Base-by-base conservation (phyloP, 441 rosid genomes). In the Pelargonium fulgidum region DNA sequence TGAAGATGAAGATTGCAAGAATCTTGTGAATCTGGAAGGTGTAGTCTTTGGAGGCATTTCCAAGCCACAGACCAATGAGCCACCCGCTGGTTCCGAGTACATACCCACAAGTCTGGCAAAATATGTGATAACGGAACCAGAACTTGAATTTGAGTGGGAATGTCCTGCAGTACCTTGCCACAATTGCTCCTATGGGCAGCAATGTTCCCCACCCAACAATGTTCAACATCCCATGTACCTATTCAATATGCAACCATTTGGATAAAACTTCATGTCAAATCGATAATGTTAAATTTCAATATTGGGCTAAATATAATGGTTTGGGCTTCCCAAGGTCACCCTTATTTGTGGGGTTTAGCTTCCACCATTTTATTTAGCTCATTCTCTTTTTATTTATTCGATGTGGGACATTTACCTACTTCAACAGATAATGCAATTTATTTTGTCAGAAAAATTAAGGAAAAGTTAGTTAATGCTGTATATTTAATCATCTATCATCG, bases 181-280 rank as follows among this genome's bases (percentile, higher is more conserved):
- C n/a, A 0, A 86, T 80, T 7, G 66, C 85, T 1, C 91, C 91
- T 4, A 62, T 12, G 0, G 91, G 91, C 63, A 86, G 16, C n/a
- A 86, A 3, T 14, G 66, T 68, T 41, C 91, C 91, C 91, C 91
- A 86, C 44, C 86, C 89, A 11, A 79, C 29, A 1, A 86, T 83
- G 82, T 74, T 83, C 54, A 83, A 10, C 4, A 79, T 68, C 14
- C 91, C 91, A 70, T 86, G 91, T 13, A 74, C 69, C 91, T 86
- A 58, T 47, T 0, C 29, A 65, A 9, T 3, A 4, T 29, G 36
- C 5, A 29, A 29, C 36, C 36, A 29, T 24, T 24, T 24, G 3
- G 29, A 24, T 24, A 1, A 24, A 24, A 24, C 29, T 24, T 24
- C 29, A 0, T 24, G 29, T 24, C 29, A 24, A 24, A 24, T 24